Base-by-base conservation (phyloP, 768 basidiomycete genomes). In the Naganishia vaughanmartiniae region DNA sequence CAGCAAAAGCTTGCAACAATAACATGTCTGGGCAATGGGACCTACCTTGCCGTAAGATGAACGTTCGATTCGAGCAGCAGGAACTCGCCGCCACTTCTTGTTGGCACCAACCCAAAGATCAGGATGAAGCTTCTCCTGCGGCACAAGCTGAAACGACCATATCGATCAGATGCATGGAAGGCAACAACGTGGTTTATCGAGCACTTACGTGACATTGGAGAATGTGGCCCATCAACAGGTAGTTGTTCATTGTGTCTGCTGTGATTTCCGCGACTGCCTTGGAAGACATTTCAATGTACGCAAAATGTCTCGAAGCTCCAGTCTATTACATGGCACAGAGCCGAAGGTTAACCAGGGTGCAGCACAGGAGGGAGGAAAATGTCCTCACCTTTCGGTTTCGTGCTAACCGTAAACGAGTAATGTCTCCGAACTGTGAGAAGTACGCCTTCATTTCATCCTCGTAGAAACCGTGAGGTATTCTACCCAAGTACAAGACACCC, bases 181-280 rank as follows among this genome's bases (percentile, higher is more conserved):
- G 34, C 34, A 36, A 36, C 34, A 36, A 12, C 34, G 34, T 12
- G 12, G 4, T 4, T 4, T 4, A 48, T 33, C 45, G 54, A n/a
- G 15, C 7, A 75, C 80, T 70, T 48, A 81, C 81, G 39, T 75
- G 90, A 84, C 95, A 98, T 54, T 87, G 87, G 67, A 99, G 85
- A 73, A 99, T 90, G 78, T 96, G 95, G 9, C 95, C 94, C 85
- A 90, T 87, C 73, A 99, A 85, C 46, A 99, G 86, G 81, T 97
- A 99, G 83, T 96, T 98, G 85, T 99, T 88, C 96, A 98, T 98
- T 54, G 95, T 98, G 77, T 98, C 96, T 1, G 91, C 89, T 10
- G 96, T 96, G 73, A 99, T 97, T 77, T 93, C 83, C 0, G 96
- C 94, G 34, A 98, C 93, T 0, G 89, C 85, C 24, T 87, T 86